phyloP scores from a whole-genome alignment of 2,329 filamentous ascomycete genomes.

The Alternaria arbusti region DNA sequence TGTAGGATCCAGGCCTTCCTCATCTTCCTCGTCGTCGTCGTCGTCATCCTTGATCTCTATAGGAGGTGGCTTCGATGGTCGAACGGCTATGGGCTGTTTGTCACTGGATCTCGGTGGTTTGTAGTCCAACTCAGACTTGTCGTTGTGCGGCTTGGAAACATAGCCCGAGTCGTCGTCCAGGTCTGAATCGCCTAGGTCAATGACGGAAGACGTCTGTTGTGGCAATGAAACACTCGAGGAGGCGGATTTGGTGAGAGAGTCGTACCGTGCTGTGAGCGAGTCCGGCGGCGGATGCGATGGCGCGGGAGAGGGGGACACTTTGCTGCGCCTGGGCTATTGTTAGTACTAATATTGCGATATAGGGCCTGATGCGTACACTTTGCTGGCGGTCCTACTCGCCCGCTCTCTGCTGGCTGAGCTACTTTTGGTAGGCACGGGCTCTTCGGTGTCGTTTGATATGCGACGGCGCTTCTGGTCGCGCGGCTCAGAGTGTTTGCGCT shows the following conservation, averaged over 20 bases:
- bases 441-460: slow-evolving; percentile 26
- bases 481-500: slow-evolving; percentile 37
- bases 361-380: slow-evolving; percentile 21
- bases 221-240: slow-evolving; percentile 11
- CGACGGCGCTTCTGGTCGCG: slow-evolving; percentile 31
- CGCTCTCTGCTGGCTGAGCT: slow-evolving; percentile 15
- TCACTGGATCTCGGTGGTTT: neutral
- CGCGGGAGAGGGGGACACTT: slow-evolving; percentile 31
- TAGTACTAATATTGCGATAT: neutral
- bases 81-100: slow-evolving; percentile 10
- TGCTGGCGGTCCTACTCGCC: slow-evolving; percentile 14
- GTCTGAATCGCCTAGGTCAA: slow-evolving; percentile 36
- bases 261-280: slow-evolving; percentile 39
- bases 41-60: slow-evolving; percentile 9
- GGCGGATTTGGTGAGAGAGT: slow-evolving; percentile 30
- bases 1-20: slow-evolving; percentile 38
- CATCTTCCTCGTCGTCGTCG: slow-evolving; percentile 30
- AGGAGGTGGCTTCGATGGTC: slow-evolving; percentile 9
- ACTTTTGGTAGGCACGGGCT: slow-evolving; percentile 9
- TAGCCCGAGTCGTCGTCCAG: slow-evolving; percentile 19
- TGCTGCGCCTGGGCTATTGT: slow-evolving; percentile 28
- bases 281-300: slow-evolving; percentile 17
- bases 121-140: neutral
- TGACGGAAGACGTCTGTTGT: slow-evolving; percentile 22
- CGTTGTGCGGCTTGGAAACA: slow-evolving; percentile 13